Evolutionary conservation across 2,329 filamentous ascomycete genomes (phyloP), one percentile per base, ranked within the genome.

Genomic region (Penicillium thymicola): DNA sequence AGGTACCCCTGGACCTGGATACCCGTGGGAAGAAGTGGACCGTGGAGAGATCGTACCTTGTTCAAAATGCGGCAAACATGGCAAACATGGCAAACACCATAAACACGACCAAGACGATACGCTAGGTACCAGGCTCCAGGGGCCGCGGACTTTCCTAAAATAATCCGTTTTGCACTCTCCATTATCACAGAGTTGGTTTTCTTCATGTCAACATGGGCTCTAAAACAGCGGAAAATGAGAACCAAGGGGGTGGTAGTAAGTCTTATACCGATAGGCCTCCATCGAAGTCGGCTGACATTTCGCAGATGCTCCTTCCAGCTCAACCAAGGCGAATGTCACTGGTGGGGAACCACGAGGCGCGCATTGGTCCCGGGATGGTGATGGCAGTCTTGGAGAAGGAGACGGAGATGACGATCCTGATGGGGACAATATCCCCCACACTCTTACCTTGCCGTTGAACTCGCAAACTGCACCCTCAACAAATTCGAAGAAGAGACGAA

Each of bases 341-440:
- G 76, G 76, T 41, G 78, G 78, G 46, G 74, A 78, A 57, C 74
- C 76, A 38, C 74, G 75, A 8, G 78, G 77, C 34, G 62, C 62
- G 6, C 76, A 79, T 56, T 60, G 74, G 40, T 70, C 73, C 57
- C 70, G 73, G 41, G 78, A 80, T 55, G 76, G 77, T 8, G 78
- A 80, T 51, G 72, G 75, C 4, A 74, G 63, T 45, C 54, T 78
- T 45, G 77, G 74, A 21, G 75, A 69, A 41, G 67, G 52, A 16
- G 65, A 60, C 30, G 65, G 56, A 16, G 68, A 65, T 16, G 65
- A 66, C 18, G 65, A 61, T 11, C 46, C 45, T 41, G 60, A 66
- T 21, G 55, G 56, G 16, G 58, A 55, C 23, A 41, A 61, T 55
- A 40, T 52, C 48, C 51, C 60, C 57, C 32, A 60, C 51, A 36